phyloP scores from a whole-genome alignment of 2,329 filamentous ascomycete species.

The Diatrype stigma region DNA sequence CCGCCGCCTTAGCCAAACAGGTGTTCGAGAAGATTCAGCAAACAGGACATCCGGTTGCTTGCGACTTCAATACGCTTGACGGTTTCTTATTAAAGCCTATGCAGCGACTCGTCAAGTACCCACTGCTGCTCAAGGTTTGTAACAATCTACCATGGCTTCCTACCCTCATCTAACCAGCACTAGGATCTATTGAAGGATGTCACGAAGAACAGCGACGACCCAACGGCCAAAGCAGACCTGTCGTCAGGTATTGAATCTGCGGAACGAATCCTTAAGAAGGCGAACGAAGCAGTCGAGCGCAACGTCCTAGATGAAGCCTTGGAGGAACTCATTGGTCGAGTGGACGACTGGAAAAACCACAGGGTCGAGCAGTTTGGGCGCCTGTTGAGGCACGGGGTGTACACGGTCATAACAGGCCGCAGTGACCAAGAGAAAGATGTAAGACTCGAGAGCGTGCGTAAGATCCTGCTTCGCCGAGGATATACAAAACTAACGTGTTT shows the following conservation, averaged over 20 bases:
- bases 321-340: constrained; percentile 72
- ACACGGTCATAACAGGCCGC: constrained; percentile 84
- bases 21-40: constrained; percentile 82
- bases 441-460: constrained; percentile 30
- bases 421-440: constrained; percentile 91
- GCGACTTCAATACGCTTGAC: constrained; percentile 81
- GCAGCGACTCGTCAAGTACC: constrained; percentile 92
- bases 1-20: constrained; percentile 75
- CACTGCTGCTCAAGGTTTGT: constrained; percentile 75
- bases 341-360: constrained; percentile 97
- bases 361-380: constrained; percentile 88
- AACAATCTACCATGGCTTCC: neutral
- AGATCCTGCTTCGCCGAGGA: constrained; percentile 1
- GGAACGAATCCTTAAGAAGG: constrained; percentile 74
- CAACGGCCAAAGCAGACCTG: constrained; percentile 64
- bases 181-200: constrained; percentile 71
- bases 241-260: constrained; percentile 74
- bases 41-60: constrained; percentile 74
- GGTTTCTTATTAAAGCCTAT: constrained; percentile 96
- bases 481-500: constrained; percentile 12
- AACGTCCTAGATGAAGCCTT: constrained; percentile 81
- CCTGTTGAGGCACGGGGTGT: constrained; percentile 81
- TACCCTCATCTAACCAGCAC: constrained; percentile 19
- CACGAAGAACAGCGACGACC: constrained; percentile 63
- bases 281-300: constrained; percentile 86